These are phyloP conservation scores for Haplosporangium sp. DNA, from an alignment of 371 early-diverging fungal genomes.

Conservation along the genomic window DNA sequence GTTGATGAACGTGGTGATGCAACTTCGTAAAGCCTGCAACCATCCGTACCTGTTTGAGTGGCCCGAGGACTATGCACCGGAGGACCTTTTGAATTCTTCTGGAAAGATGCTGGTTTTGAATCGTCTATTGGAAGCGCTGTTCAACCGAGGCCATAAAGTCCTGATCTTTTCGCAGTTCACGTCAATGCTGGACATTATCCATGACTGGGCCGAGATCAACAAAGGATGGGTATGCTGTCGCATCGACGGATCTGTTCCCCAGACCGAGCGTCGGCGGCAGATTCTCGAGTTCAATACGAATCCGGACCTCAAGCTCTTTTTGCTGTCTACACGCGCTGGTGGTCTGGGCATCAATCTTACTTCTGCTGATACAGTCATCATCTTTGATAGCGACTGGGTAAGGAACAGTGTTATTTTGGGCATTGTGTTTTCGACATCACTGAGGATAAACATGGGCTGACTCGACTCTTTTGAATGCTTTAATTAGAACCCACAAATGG, in stretches of 20 bases:
- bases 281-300: slow-evolving; percentile 72
- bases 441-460: background rate
- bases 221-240: slow-evolving; percentile 89
- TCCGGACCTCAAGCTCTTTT: slow-evolving; percentile 79
- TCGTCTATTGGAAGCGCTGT: slow-evolving; percentile 81
- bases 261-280: slow-evolving; percentile 83
- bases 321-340: slow-evolving; percentile 98
- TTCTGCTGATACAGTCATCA: slow-evolving; percentile 94
- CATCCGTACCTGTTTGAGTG: slow-evolving; percentile 94
- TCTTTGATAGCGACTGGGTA: slow-evolving; percentile 96
- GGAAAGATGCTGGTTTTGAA: slow-evolving; percentile 94
- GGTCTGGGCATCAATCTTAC: slow-evolving; percentile 96
- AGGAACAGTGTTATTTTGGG: slow-evolving; percentile 4
- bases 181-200: slow-evolving; percentile 91
- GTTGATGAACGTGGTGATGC: slow-evolving; percentile 90
- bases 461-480: background rate
- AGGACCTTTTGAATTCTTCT: slow-evolving; percentile 68
- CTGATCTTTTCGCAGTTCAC: slow-evolving; percentile 97
- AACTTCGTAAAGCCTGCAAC: slow-evolving; percentile 95
- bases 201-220: slow-evolving; percentile 85
- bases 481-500: slow-evolving; percentile 94
- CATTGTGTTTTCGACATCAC: background rate
- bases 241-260: slow-evolving; percentile 91
- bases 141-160: slow-evolving; percentile 86
- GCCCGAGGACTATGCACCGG: slow-evolving; percentile 69